Conservation (phyloP, 2,329 filamentous ascomycete species). For the Colletotrichum sp. region DNA sequence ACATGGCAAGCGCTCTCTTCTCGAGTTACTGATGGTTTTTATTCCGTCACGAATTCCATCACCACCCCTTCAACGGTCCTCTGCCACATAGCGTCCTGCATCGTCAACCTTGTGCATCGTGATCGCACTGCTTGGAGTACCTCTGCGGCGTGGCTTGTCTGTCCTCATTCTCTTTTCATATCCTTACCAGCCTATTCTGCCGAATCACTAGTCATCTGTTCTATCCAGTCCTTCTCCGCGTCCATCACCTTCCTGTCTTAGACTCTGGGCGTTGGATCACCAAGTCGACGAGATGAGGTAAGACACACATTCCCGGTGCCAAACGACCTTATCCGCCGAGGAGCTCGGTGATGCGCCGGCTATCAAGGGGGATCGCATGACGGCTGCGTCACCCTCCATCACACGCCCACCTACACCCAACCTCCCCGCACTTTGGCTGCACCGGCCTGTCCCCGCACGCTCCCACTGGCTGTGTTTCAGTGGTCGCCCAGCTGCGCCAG, state of each 20-base stretch:
- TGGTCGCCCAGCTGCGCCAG: conserved; percentile 1
- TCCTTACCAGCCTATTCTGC: not conserved
- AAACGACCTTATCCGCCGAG: not conserved
- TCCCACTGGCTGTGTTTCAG: conserved; percentile 19
- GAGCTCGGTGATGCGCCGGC: not conserved
- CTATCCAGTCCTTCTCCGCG: not conserved
- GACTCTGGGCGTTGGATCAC: not conserved
- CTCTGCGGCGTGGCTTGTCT: not conserved
- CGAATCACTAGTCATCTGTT: not conserved
- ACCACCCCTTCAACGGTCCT: not conserved
- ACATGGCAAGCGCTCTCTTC: not conserved
- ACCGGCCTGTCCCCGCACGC: conserved; percentile 14
- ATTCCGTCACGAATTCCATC: not conserved
- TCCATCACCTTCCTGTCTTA: not conserved
- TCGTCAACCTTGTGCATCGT: not conserved
- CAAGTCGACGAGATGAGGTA: conserved; percentile 14
- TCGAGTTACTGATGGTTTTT: not conserved
- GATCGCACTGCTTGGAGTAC: not conserved
- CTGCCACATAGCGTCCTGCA: not conserved
- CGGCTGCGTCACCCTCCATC: conserved; percentile 18
- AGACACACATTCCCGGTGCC: not conserved
- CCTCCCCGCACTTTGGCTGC: conserved; percentile 18
- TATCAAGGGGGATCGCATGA: conserved; percentile 16
- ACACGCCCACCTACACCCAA: conserved; percentile 16
- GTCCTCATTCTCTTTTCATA: not conserved